Conservation (phyloP, 441 rosid genomes). For the Populus hybrid region DNA sequence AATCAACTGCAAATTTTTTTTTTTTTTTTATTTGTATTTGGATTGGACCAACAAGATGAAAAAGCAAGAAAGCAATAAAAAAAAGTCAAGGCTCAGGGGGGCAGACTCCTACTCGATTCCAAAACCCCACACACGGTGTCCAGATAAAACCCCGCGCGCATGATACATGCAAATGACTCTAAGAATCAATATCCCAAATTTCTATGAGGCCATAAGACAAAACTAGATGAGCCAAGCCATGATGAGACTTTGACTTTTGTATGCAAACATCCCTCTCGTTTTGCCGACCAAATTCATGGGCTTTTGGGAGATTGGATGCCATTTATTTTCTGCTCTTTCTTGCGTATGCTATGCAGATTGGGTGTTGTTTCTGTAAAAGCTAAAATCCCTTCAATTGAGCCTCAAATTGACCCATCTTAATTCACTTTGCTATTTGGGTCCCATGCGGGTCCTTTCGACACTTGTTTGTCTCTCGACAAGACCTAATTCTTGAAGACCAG, state of each 20-base stretch:
- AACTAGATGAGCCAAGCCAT: background rate
- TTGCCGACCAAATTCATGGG: constrained; percentile 18
- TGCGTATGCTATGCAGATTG: constrained; percentile 4
- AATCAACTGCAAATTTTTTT: background rate
- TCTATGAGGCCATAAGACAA: too few relatives aligned
- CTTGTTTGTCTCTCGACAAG: constrained; percentile 5
- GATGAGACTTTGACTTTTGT: constrained; percentile 22
- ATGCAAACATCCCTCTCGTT: background rate
- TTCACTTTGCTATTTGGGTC: constrained; percentile 25
- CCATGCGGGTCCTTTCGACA: constrained; percentile 24
- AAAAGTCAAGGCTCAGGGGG: background rate
- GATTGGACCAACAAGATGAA: background rate
- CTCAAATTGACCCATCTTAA: background rate
- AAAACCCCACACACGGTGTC: background rate
- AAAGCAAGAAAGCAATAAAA: background rate
- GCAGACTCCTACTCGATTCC: background rate
- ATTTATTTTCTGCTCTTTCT: constrained; percentile 5
- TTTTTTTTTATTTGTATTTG: background rate
- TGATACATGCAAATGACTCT: background rate
- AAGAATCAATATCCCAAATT: too few relatives aligned
- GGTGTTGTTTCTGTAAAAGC: constrained; percentile 11
- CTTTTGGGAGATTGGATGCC: constrained; percentile 14
- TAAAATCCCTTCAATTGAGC: background rate
- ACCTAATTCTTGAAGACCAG: background rate
- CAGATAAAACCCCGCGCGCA: constrained; percentile 13